Percentiles rank a stretch among this genome's conserved stretches.
Conservation (phyloP, 2,329 filamentous ascomycete species). For the Amphichorda felina region DNA sequence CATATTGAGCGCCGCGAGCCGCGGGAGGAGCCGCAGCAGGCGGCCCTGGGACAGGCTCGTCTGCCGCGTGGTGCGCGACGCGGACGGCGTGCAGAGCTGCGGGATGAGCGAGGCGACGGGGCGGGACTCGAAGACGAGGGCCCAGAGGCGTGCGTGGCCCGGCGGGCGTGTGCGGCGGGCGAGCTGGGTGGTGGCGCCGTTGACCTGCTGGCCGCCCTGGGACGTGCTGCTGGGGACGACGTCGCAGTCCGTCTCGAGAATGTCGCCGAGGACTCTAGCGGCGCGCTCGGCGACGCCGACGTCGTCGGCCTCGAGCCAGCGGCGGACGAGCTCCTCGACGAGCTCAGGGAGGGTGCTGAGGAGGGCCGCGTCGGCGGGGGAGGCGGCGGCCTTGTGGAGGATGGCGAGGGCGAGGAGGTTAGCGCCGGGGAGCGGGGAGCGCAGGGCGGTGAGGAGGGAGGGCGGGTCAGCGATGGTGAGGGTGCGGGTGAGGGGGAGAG, state of each 20-base stretch:
- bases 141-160: conserved; percentile 43
- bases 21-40: conserved; percentile 37
- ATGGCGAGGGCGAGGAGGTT: conserved; percentile 46
- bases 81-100: conserved; percentile 17
- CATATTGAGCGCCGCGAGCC: conserved; percentile 35
- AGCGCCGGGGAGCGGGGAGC: conserved; percentile 40
- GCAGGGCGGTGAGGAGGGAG: conserved; percentile 37
- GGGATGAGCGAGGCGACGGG: conserved; percentile 33
- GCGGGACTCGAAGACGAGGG: conserved; percentile 33
- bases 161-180: conserved; percentile 14
- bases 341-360: conserved; percentile 36
- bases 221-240: conserved; percentile 10
- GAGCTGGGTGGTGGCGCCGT: conserved; percentile 1
- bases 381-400: conserved; percentile 39
- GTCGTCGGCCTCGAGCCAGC: conserved; percentile 40
- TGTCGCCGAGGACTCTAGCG: conserved; percentile 34
- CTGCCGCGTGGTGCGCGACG: conserved; percentile 20
- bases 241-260: conserved; percentile 44
- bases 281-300: conserved; percentile 45
- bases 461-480: conserved; percentile 39
- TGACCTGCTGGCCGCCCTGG: background rate
- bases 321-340: conserved; percentile 32
- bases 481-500: conserved; percentile 37
- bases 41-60: conserved; percentile 39
- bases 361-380: conserved; percentile 34